Evolutionary conservation across 2,329 filamentous ascomycete genomes (phyloP), one percentile per base, ranked within the genome.

Genomic region (Colletotrichum destructivum): DNA sequence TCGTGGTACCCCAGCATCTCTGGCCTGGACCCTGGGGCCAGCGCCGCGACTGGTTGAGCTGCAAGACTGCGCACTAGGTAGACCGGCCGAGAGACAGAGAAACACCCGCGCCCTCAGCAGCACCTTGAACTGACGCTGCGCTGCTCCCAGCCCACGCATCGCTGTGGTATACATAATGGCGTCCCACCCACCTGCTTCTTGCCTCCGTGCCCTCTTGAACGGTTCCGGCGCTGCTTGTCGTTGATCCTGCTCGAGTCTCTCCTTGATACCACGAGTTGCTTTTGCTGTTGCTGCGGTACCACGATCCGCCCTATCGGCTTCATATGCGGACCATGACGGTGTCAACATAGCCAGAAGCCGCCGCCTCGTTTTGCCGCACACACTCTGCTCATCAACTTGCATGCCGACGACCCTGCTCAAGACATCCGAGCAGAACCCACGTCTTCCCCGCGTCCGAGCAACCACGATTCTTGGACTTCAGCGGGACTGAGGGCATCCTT

Each of bases 231-330:
- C 55, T 49, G 59, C 49, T 68, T 23, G 69, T 72, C 42, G 59
- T 64, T 64, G 65, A 54, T 72, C 35, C 47, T 55, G 60, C 69
- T 72, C 65, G 66, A 69, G 69, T 69, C 69, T 72, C 47, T 72
- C 69, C 59, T 72, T 72, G 69, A 72, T 69, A 69, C 66, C 69
- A 69, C 65, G 69, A 72, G 60, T 69, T 61, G 64, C 64, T 44
- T 16, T 42, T 55, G 49, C 49, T 35, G 40, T 42, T 63, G 49
- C 49, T 55, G 40, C 61, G 35, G 47, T 63, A 62, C 47, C 40
- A 16, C 51, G 16, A 60, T 12, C 62, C 63, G 64, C 44, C 57
- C 16, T 49, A 31, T 63, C 59, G 52, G 59, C 35, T 52, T 21
- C 31, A 60, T 54, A 21, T 15, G 42, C 65, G 54, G 54, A 72